Percentiles rank a stretch among this genome's conserved stretches.
Conservation (phyloP, 495 filamentous ascomycete genomes). For the Lophium mytilinum region DNA sequence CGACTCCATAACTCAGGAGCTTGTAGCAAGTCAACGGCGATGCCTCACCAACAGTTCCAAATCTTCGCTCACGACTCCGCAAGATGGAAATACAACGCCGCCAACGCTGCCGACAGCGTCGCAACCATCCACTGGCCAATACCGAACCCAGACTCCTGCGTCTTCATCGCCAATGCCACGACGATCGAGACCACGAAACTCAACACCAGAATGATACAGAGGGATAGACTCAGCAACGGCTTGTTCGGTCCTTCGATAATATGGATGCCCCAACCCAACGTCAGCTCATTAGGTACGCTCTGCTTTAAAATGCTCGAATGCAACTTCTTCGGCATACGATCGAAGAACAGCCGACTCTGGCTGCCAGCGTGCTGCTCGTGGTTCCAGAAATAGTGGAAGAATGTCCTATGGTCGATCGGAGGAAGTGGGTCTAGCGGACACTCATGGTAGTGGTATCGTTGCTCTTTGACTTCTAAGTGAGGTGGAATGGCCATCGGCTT, state of each 20-base stretch:
- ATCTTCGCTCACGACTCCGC: background rate
- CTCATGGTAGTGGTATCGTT: background rate
- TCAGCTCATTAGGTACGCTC: background rate
- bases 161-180: background rate
- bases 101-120: background rate
- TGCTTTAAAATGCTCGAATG: background rate
- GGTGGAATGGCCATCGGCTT: background rate
- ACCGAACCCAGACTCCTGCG: background rate
- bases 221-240: background rate
- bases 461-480: background rate
- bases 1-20: too few species aligned
- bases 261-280: background rate
- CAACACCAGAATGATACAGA: background rate
- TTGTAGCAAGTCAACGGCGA: too few species aligned
- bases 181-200: conserved; percentile 1
- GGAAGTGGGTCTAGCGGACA: conserved; percentile 2
- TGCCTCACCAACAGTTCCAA: too few species aligned
- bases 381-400: conserved; percentile 4
- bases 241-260: conserved; percentile 2
- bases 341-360: background rate
- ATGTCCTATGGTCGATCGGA: conserved; percentile 1
- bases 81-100: background rate
- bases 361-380: background rate
- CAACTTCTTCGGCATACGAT: background rate
- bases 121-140: conserved; percentile 7